Conservation (phyloP, 2,329 filamentous ascomycete genomes). For the Dothistroma pini region DNA sequence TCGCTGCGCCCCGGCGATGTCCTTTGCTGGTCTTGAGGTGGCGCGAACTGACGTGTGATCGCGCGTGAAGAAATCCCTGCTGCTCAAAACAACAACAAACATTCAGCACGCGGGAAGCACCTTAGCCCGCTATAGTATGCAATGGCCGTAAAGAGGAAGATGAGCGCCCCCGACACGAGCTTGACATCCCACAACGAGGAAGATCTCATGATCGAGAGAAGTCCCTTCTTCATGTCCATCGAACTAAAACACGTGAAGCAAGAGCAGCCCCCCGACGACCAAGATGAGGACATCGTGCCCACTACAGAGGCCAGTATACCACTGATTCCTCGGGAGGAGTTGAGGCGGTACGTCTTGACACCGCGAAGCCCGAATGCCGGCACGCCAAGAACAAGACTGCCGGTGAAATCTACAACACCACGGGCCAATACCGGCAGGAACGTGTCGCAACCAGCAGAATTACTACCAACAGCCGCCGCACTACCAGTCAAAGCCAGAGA, state of each 20-base stretch:
- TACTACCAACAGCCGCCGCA: neutral
- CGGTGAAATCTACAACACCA: neutral
- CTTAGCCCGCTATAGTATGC: neutral
- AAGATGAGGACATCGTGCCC: neutral
- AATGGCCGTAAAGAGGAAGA: neutral
- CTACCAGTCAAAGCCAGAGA: neutral
- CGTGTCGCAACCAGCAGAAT: neutral
- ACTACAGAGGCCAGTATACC: neutral
- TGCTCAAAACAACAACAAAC: neutral
- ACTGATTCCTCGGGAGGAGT: neutral
- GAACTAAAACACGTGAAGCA: neutral
- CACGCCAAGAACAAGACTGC: neutral
- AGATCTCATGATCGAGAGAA: neutral
- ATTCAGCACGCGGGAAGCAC: neutral
- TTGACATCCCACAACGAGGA: neutral
- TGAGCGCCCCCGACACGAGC: neutral
- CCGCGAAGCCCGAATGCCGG: neutral
- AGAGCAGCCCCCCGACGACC: neutral
- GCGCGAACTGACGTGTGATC: neutral
- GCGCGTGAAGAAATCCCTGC: neutral
- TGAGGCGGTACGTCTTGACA: neutral
- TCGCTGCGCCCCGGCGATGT: neutral
- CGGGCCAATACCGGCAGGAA: neutral
- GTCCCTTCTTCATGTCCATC: neutral
- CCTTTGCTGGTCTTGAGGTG: neutral